Conservation (phyloP, 1,284 basidiomycete species). For the Chalciporus piperatoides region DNA sequence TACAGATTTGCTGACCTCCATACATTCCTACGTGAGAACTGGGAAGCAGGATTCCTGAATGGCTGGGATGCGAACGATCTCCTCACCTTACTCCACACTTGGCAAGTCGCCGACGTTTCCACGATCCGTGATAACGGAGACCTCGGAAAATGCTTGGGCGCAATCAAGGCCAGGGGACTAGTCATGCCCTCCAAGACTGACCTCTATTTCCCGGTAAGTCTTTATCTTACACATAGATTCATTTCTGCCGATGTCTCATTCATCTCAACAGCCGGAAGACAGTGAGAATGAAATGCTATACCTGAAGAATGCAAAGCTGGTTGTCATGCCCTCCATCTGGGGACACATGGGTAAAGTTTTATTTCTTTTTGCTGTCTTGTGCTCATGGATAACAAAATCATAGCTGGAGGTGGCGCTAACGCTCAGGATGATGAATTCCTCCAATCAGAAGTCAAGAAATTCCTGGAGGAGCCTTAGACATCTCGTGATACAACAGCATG, state of each 20-base stretch:
- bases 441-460: conserved; percentile 36
- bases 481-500: conserved; percentile 1
- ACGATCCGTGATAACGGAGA: conserved; percentile 20
- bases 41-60: conserved; percentile 47
- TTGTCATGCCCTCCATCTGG: conserved; percentile 54
- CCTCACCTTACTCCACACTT: conserved; percentile 20
- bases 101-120: conserved; percentile 25
- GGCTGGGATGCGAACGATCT: conserved; percentile 51
- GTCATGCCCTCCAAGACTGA: conserved; percentile 37
- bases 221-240: not conserved
- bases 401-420: conserved; percentile 43
- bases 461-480: conserved; percentile 31
- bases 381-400: not conserved
- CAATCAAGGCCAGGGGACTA: conserved; percentile 25
- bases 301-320: conserved; percentile 42
- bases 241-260: not conserved
- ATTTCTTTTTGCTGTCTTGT: not conserved
- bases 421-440: conserved; percentile 38
- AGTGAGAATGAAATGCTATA: conserved; percentile 46
- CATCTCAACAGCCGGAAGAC: conserved; percentile 49
- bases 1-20: conserved; percentile 45
- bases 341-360: conserved; percentile 47
- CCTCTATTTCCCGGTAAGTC: conserved; percentile 51
- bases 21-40: conserved; percentile 48
- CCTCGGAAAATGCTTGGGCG: conserved; percentile 15